phyloP scores from a whole-genome alignment of 768 basidiomycete genomes.

The Hygrophorus russula region DNA sequence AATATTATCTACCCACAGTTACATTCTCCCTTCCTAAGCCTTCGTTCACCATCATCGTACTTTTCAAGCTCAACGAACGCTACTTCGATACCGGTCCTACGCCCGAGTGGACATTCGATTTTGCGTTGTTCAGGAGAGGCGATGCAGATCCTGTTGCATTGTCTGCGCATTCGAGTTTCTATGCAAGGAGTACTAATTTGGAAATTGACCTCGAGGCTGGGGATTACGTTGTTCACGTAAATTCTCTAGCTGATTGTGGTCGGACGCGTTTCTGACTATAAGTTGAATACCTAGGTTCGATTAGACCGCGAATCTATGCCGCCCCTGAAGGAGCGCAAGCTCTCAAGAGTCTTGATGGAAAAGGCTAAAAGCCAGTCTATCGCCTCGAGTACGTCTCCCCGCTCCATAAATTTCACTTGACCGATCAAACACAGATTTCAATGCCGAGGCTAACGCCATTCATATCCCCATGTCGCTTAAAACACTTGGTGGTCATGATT shows the following conservation, averaged over 20 bases:
- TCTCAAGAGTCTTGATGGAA: conserved; percentile 29
- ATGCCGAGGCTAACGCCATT: conserved; percentile 6
- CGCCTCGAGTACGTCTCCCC: conserved; percentile 27
- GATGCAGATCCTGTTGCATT: conserved; percentile 21
- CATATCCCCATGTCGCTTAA: too few relatives aligned
- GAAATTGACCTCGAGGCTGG: conserved; percentile 29
- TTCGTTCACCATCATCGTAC: conserved; percentile 32
- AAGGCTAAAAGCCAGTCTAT: conserved; percentile 35
- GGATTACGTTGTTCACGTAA: conserved; percentile 30
- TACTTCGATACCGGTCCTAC: conserved; percentile 29
- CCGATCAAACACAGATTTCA: conserved; percentile 14
- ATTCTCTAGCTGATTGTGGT: background rate
- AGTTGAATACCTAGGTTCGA: conserved; percentile 10
- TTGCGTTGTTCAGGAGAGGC: conserved; percentile 33
- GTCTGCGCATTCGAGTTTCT: conserved; percentile 21
- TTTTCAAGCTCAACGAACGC: conserved; percentile 33
- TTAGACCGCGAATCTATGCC: conserved; percentile 10
- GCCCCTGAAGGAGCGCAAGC: conserved; percentile 25
- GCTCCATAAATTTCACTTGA: conserved; percentile 15
- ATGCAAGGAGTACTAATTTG: conserved; percentile 24
- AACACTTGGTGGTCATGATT: conserved; percentile 5
- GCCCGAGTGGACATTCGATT: conserved; percentile 31
- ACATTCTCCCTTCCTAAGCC: conserved; percentile 27
- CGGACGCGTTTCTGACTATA: background rate
- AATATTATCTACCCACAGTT: too few relatives aligned